Conservation (phyloP, 225 moss, liverwort and hornwort species). For the Bryum argenteum region DNA sequence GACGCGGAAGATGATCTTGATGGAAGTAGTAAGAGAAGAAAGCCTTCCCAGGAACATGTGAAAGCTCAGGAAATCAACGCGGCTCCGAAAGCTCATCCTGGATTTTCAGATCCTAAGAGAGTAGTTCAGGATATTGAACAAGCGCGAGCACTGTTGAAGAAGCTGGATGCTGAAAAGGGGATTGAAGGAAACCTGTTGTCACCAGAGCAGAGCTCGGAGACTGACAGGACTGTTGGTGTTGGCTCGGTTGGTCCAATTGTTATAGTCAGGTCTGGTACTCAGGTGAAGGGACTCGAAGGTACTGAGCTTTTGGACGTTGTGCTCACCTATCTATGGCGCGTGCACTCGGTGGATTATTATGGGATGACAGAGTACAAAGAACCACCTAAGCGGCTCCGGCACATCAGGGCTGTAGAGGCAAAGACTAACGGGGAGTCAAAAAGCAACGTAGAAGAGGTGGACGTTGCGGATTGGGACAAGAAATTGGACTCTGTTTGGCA, state of each 20-base stretch:
- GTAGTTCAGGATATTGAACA: constrained; percentile 84
- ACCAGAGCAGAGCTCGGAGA: constrained; percentile 70
- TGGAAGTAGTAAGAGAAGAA: constrained; percentile 72
- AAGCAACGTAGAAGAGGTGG: constrained; percentile 54
- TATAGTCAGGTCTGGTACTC: constrained; percentile 90
- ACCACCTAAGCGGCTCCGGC: constrained; percentile 81
- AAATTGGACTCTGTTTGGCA: constrained; percentile 90
- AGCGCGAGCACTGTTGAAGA: constrained; percentile 77
- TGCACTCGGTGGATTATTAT: constrained; percentile 95
- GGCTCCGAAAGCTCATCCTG: constrained; percentile 85
- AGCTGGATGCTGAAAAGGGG: constrained; percentile 91
- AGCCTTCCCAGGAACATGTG: constrained; percentile 55
- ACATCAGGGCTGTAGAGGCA: constrained; percentile 71
- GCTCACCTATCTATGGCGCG: constrained; percentile 93
- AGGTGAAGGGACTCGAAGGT: constrained; percentile 96
- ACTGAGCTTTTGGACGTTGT: constrained; percentile 89
- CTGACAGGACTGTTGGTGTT: constrained; percentile 72
- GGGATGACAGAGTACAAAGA: constrained; percentile 86
- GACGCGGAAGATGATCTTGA: constrained; percentile 83
- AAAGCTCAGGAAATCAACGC: constrained; percentile 93
- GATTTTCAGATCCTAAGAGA: constrained; percentile 80
- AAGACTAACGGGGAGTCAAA: constrained; percentile 69
- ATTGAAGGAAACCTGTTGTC: constrained; percentile 80
- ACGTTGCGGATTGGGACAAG: constrained; percentile 89
- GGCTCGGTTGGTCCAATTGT: constrained; percentile 86